Evolutionary conservation across 805 yeast genomes (phyloP).

Genomic region (Kuraishia piskuri): DNA sequence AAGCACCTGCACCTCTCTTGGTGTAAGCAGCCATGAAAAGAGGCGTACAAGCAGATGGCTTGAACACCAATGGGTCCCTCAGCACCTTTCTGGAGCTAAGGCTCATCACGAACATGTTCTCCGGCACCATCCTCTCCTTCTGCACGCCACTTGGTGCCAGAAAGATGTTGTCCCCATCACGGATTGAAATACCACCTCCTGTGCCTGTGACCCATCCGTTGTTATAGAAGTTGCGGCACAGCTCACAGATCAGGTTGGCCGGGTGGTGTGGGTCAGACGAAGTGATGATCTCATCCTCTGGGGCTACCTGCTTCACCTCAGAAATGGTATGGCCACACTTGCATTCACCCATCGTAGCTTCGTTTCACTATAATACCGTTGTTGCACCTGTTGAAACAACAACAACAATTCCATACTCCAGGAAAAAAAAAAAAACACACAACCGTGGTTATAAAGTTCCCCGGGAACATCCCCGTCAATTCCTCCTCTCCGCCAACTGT

Average conservation of each 20-base stretch:
- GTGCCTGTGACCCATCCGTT: constrained; percentile 94
- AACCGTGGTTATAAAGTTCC: too few species aligned
- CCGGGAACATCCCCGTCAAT: too few species aligned
- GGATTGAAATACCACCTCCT: constrained; percentile 88
- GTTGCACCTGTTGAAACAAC: too few species aligned
- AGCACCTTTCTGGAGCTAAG: constrained; percentile 41
- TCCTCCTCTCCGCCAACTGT: neutral
- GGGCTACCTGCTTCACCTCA: neutral
- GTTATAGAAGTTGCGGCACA: constrained; percentile 67
- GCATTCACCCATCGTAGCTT: neutral
- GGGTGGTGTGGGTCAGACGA: constrained; percentile 60
- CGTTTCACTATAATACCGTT: too few species aligned
- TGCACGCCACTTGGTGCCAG: constrained; percentile 96
- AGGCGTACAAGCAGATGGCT: constrained; percentile 94
- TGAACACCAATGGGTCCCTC: constrained; percentile 54
- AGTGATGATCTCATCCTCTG: constrained; percentile 17
- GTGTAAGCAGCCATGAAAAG: constrained; percentile 67
- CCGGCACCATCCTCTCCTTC: constrained; percentile 78
- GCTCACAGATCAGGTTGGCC: constrained; percentile 74
- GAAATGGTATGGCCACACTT: neutral
- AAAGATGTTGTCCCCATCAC: constrained; percentile 48
- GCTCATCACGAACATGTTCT: constrained; percentile 73
- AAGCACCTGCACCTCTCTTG: constrained; percentile 74
- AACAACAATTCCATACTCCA: too few species aligned
- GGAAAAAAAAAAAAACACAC: too few species aligned